Evolutionary conservation across 2,329 filamentous ascomycete genomes (phyloP).

Genomic region (Colletotrichum neosansevieriae): DNA sequence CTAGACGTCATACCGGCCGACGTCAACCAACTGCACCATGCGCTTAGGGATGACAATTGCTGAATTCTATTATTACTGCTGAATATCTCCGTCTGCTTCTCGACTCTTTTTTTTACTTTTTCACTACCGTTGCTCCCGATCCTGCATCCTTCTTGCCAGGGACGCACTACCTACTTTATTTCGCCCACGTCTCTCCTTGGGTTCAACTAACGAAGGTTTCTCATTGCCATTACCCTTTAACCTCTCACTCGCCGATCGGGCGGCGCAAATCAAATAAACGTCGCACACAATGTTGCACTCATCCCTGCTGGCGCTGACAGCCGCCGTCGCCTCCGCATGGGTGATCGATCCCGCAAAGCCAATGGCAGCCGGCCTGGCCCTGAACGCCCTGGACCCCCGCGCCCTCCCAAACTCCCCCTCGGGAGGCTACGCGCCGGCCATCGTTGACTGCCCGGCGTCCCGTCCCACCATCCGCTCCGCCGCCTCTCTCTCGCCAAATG

Average conservation of each 20-base stretch:
- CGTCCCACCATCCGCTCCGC: conserved; percentile 78
- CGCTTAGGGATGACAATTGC: conserved; percentile 6
- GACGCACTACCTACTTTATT: conserved; percentile 11
- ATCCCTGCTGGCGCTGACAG: conserved; percentile 28
- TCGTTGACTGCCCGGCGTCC: conserved; percentile 76
- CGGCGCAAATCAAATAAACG: neutral
- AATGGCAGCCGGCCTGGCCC: conserved; percentile 33
- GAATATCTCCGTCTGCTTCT: conserved; percentile 12
- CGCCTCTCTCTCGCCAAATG: conserved; percentile 71
- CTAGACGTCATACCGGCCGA: conserved; percentile 35
- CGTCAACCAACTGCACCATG: too few relatives aligned
- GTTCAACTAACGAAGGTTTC: neutral
- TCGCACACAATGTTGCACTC: conserved; percentile 18
- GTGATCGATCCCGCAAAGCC: conserved; percentile 42
- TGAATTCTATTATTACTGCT: conserved; percentile 29
- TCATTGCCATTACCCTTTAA: neutral
- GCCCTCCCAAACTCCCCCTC: conserved; percentile 54
- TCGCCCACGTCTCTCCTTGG: neutral
- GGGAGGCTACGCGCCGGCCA: conserved; percentile 78
- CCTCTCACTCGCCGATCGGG: neutral
- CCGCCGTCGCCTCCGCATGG: conserved; percentile 48
- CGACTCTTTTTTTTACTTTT: neutral
- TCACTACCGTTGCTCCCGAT: neutral
- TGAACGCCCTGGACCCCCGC: conserved; percentile 42
- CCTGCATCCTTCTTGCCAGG: neutral